These are phyloP conservation scores for Alternaria solani DNA, from an alignment of 2,329 filamentous ascomycete species.

Conservation along the genomic window DNA sequence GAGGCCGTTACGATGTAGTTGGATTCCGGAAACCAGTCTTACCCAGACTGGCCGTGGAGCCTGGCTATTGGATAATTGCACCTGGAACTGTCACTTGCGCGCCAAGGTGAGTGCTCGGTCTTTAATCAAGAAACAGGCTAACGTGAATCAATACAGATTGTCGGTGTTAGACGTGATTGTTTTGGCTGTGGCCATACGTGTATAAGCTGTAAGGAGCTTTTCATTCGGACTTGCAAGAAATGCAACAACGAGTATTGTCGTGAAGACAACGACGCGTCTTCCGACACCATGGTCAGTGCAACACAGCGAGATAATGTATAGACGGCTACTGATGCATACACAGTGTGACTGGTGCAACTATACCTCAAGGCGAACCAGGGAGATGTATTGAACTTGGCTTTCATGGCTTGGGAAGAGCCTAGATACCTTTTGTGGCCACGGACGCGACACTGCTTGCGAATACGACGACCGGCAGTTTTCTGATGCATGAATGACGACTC, in stretches of 20 bases:
- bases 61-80: slow-evolving; percentile 47
- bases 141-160: slow-evolving; percentile 42
- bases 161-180: slow-evolving; percentile 73
- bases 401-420: not conserved
- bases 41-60: slow-evolving; percentile 44
- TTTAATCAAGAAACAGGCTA: slow-evolving; percentile 38
- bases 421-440: not conserved
- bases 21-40: slow-evolving; percentile 49
- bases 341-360: slow-evolving; percentile 54
- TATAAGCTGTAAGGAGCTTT: slow-evolving; percentile 73
- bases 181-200: slow-evolving; percentile 90
- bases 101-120: slow-evolving; percentile 50
- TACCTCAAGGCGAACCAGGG: slow-evolving; percentile 44
- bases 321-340: slow-evolving; percentile 9
- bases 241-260: slow-evolving; percentile 85
- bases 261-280: slow-evolving; percentile 83
- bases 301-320: too few relatives aligned
- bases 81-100: slow-evolving; percentile 43
- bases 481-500: slow-evolving; percentile 18
- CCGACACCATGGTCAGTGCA: slow-evolving; percentile 60
- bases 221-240: slow-evolving; percentile 73
- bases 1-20: slow-evolving; percentile 47
- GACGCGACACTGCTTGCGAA: not conserved
- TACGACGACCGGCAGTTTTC: not conserved
- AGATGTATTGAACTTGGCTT: slow-evolving; percentile 40